Evolutionary conservation across 2,329 filamentous ascomycete species (phyloP).

Genomic region (Kalmusia sp.): DNA sequence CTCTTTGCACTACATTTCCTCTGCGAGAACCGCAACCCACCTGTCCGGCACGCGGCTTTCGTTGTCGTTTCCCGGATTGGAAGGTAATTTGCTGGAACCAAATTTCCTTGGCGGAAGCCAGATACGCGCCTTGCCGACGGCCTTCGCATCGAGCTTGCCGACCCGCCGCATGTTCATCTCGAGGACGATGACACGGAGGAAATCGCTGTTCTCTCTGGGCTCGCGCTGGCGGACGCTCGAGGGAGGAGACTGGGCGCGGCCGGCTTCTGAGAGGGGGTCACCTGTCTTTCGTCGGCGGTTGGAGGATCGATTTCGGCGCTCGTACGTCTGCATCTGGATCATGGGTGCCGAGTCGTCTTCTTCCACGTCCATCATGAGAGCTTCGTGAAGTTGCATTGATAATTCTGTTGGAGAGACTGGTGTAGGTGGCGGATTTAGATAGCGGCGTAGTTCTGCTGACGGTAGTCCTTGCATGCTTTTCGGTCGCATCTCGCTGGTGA

Average conservation of each 20-base stretch:
- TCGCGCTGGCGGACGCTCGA: constrained; percentile 64
- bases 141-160: constrained; percentile 66
- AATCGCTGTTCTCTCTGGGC: constrained; percentile 68
- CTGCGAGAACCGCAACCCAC: constrained; percentile 41
- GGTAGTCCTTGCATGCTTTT: constrained; percentile 61
- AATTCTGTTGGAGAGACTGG: constrained; percentile 46
- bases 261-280: constrained; percentile 53
- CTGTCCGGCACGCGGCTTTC: constrained; percentile 41
- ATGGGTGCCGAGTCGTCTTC: constrained; percentile 57
- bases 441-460: constrained; percentile 64
- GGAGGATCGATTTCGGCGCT: constrained; percentile 44
- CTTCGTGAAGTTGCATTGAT: constrained; percentile 49
- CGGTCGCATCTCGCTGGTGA: constrained; percentile 68
- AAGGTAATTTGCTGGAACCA: constrained; percentile 33
- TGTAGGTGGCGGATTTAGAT: constrained; percentile 63
- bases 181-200: constrained; percentile 68
- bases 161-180: constrained; percentile 73
- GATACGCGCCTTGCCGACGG: constrained; percentile 62
- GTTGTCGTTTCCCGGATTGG: constrained; percentile 22
- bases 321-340: constrained; percentile 70
- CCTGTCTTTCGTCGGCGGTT: constrained; percentile 28
- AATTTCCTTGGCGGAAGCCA: constrained; percentile 65
- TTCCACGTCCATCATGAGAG: constrained; percentile 42
- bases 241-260: constrained; percentile 48
- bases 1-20: constrained; percentile 20